Conservation (phyloP, 352 stramenopile species). For the Pythium periplocum region DNA sequence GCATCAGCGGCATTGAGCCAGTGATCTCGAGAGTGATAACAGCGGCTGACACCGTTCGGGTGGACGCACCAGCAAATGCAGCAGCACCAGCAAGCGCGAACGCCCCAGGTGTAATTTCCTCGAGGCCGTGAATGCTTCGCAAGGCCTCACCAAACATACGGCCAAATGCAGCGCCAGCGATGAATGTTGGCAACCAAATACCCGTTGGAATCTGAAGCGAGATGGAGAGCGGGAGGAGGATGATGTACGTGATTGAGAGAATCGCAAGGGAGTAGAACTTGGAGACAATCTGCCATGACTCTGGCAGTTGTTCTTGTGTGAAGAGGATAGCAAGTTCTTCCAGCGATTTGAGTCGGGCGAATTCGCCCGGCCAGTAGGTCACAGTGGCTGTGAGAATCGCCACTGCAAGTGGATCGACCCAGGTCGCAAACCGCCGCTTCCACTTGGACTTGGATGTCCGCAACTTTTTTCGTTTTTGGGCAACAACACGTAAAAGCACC, state of each 20-base stretch:
- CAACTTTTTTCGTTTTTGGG: conserved; percentile 22
- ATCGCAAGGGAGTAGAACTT: conserved; percentile 61
- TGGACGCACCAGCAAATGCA: conserved; percentile 62
- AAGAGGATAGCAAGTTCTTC: conserved; percentile 63
- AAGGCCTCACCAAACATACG: conserved; percentile 72
- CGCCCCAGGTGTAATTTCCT: conserved; percentile 44
- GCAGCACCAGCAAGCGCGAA: conserved; percentile 80
- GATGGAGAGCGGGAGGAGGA: conserved; percentile 77
- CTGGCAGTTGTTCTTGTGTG: conserved; percentile 37
- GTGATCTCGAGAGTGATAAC: conserved; percentile 88
- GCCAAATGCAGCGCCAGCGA: conserved; percentile 75
- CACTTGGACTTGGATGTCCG: conserved; percentile 29
- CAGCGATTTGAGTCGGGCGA: conserved; percentile 47
- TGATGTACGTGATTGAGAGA: conserved; percentile 42
- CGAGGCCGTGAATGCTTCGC: conserved; percentile 4
- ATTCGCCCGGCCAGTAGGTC: conserved; percentile 71
- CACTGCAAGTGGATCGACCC: conserved; percentile 60
- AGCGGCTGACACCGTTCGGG: conserved; percentile 71
- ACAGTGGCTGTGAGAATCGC: conserved; percentile 56
- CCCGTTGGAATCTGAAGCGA: conserved; percentile 76
- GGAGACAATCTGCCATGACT: conserved; percentile 42
- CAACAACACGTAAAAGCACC: conserved; percentile 50
- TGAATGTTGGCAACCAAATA: conserved; percentile 83
- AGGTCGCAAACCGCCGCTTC: conserved; percentile 52
- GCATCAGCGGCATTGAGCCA: conserved; percentile 71